A percentile compares a stretch with the other conserved stretches of the same genome.
Conservation (phyloP, 768 basidiomycete genomes). For the Rhodotorula paludigena region DNA sequence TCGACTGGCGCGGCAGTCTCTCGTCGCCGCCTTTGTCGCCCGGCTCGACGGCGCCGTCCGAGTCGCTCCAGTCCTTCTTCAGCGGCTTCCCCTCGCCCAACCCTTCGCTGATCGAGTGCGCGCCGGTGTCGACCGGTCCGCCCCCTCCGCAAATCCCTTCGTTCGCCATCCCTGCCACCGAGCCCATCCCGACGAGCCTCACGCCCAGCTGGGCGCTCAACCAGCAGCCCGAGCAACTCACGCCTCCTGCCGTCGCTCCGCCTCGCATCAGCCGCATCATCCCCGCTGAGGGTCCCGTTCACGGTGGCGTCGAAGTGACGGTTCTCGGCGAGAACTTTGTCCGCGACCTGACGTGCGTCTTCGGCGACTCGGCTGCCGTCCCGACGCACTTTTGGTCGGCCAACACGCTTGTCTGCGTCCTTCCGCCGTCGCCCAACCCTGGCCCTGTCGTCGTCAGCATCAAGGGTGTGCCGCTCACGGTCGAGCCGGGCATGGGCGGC, state of each 20-base stretch:
- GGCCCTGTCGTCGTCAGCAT: slow-evolving; percentile 90
- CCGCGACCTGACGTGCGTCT: slow-evolving; percentile 61
- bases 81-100: slow-evolving; percentile 16
- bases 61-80: slow-evolving; percentile 25
- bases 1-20: slow-evolving; percentile 18
- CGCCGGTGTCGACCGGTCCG: background rate
- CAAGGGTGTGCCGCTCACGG: slow-evolving; percentile 57
- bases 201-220: slow-evolving; percentile 17
- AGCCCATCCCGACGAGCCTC: slow-evolving; percentile 20
- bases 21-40: slow-evolving; percentile 32
- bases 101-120: background rate
- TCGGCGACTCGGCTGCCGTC: slow-evolving; percentile 74
- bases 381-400: slow-evolving; percentile 88
- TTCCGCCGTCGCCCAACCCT: slow-evolving; percentile 73
- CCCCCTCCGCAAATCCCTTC: slow-evolving; percentile 7
- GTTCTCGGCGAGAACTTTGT: slow-evolving; percentile 82
- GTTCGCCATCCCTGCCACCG: slow-evolving; percentile 27
- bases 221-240: slow-evolving; percentile 22
- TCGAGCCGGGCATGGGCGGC: slow-evolving; percentile 49
- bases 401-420: slow-evolving; percentile 81
- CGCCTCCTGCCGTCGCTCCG: slow-evolving; percentile 8
- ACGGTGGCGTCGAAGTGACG: slow-evolving; percentile 82
- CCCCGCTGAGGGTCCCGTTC: slow-evolving; percentile 46
- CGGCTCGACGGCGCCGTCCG: slow-evolving; percentile 25
- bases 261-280: slow-evolving; percentile 51